phyloP scores from a whole-genome alignment of 2,329 filamentous ascomycete genomes.

The Fusarium algeriense region DNA sequence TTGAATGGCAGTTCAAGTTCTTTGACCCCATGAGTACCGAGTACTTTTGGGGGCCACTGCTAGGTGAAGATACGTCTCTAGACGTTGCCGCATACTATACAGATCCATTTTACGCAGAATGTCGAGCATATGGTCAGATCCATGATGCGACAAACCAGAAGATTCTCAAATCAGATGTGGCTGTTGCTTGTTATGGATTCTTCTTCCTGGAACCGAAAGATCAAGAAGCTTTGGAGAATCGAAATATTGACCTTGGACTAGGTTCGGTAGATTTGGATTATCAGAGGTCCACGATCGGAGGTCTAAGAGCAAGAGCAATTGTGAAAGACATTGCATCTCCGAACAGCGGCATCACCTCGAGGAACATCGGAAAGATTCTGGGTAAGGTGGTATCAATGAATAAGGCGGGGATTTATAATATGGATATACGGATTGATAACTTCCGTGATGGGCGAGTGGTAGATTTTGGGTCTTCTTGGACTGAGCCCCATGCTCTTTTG shows the following conservation, averaged over 20 bases:
- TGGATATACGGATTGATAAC: conserved; percentile 33
- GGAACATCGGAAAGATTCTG: conserved; percentile 4
- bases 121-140: conserved; percentile 40
- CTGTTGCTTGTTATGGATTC: background rate
- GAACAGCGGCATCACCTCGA: conserved; percentile 8
- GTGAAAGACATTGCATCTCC: conserved; percentile 32
- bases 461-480: conserved; percentile 38
- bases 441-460: conserved; percentile 28
- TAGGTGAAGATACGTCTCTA: conserved; percentile 24
- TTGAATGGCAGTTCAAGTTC: conserved; percentile 32
- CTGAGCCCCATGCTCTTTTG: conserved; percentile 31
- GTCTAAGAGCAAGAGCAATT: conserved; percentile 24
- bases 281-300: conserved; percentile 24
- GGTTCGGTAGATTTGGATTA: conserved; percentile 13
- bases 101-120: conserved; percentile 42
- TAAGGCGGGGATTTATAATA: conserved; percentile 18
- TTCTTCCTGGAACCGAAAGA: conserved; percentile 24
- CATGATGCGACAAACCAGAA: conserved; percentile 1
- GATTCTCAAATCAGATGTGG: background rate
- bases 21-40: conserved; percentile 27
- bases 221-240: conserved; percentile 1
- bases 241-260: conserved; percentile 23
- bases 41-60: conserved; percentile 33
- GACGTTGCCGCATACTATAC: conserved; percentile 37
- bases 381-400: conserved; percentile 18